phyloP scores from a whole-genome alignment of 495 filamentous ascomycete species.

The Tuber microsphaerosporum region DNA sequence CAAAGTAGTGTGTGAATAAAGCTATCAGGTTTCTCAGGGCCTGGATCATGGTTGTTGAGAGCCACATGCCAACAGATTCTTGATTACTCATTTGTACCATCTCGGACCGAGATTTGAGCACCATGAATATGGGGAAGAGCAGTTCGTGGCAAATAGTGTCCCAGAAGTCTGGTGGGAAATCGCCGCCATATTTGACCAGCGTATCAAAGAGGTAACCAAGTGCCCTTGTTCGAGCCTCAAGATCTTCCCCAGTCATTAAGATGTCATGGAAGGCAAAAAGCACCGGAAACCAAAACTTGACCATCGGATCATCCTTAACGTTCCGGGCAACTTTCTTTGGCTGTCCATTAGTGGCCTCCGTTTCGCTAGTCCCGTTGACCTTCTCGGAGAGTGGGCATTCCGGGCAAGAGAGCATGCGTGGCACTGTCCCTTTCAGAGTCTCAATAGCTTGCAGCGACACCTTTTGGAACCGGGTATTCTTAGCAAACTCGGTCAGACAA shows the following conservation, averaged over 20 bases:
- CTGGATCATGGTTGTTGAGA: constrained; percentile 99
- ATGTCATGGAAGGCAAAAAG: constrained; percentile 98
- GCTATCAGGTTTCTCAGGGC: constrained; percentile 96
- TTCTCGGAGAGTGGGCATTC: constrained; percentile 76
- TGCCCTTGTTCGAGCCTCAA: constrained; percentile 92
- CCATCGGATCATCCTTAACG: constrained; percentile 67
- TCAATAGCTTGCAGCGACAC: constrained; percentile 96
- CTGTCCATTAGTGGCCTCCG: constrained; percentile 47
- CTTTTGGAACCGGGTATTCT: constrained; percentile 96
- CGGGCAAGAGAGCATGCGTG: constrained; percentile 88
- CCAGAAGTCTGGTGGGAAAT: constrained; percentile 93
- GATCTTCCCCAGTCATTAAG: constrained; percentile 95
- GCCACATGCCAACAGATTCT: constrained; percentile 96
- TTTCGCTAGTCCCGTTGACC: constrained; percentile 45
- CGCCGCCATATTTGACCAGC: constrained; percentile 77
- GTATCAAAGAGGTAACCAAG: constrained; percentile 94
- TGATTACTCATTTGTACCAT: constrained; percentile 89
- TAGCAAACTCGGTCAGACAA: constrained; percentile 94
- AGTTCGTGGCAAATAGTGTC: constrained; percentile 96
- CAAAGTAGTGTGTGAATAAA: constrained; percentile 97
- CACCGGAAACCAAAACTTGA: constrained; percentile 85
- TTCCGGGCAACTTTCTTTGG: constrained; percentile 53
- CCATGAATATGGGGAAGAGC: constrained; percentile 96
- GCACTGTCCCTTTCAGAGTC: constrained; percentile 79
- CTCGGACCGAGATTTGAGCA: constrained; percentile 88